These are phyloP conservation scores for Scheffersomyces titani DNA, from an alignment of 1,139 yeast species.

Conservation along the genomic window DNA sequence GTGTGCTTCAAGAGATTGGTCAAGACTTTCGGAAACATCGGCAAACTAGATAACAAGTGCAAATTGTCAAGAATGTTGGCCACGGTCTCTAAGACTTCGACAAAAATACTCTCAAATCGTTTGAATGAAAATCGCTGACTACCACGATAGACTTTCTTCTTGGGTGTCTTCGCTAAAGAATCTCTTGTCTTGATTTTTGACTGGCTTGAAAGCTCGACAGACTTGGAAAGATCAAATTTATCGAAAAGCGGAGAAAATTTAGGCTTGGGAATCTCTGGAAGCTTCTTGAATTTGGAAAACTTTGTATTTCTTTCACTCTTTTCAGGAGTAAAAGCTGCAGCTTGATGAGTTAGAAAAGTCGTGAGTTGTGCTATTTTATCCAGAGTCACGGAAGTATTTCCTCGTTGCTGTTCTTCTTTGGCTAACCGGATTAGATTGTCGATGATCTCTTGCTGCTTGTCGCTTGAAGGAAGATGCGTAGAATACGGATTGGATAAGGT, in stretches of 20 bases:
- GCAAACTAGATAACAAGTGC: constrained; percentile 43
- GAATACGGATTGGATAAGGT: neutral
- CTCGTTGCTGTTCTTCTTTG: constrained; percentile 21
- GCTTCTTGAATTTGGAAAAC: constrained; percentile 4
- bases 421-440: constrained; percentile 21
- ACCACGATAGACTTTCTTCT: neutral
- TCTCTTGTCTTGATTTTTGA: constrained; percentile 1
- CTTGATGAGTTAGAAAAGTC: constrained; percentile 2
- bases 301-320: constrained; percentile 2
- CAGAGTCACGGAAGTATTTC: constrained; percentile 22
- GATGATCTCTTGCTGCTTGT: constrained; percentile 14
- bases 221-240: constrained; percentile 14
- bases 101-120: constrained; percentile 30
- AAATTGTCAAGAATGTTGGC: constrained; percentile 47
- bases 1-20: constrained; percentile 40
- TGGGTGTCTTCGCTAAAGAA: neutral
- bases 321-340: constrained; percentile 8
- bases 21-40: constrained; percentile 43
- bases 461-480: neutral
- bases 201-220: constrained; percentile 3
- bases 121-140: constrained; percentile 21
- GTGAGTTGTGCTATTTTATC: constrained; percentile 19
- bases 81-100: constrained; percentile 35
- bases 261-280: constrained; percentile 17
- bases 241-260: constrained; percentile 17